Evolutionary conservation across 1,284 basidiomycete species (phyloP).

Genomic region (Coriolopsis trogii): DNA sequence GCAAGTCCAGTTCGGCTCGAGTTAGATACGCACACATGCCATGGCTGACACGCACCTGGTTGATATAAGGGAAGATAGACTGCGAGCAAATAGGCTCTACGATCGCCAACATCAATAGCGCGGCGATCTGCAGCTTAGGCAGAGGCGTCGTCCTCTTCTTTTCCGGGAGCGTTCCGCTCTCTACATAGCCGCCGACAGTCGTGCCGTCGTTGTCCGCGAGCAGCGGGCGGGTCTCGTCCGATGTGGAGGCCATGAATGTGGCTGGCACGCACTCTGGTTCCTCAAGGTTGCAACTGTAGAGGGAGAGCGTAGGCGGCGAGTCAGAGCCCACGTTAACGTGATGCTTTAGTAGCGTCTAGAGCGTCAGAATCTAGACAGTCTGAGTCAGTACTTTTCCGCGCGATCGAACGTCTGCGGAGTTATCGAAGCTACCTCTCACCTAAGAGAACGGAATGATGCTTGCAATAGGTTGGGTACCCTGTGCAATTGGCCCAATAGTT

Average conservation of each 20-base stretch:
- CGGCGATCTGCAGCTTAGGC: conserved; percentile 54
- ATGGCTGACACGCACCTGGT: conserved; percentile 43
- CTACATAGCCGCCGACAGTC: not conserved
- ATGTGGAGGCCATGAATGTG: not conserved
- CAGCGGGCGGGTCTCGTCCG: conserved; percentile 11
- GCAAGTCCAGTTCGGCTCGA: not conserved
- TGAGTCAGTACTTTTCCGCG: too few relatives aligned
- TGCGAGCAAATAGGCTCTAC: conserved; percentile 55
- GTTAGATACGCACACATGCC: not conserved
- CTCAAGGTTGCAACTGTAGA: too few relatives aligned
- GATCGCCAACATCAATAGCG: conserved; percentile 50
- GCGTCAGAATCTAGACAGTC: too few relatives aligned
- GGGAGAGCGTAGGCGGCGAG: not conserved
- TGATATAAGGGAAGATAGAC: conserved; percentile 64
- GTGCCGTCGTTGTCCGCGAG: not conserved
- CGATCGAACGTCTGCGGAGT: too few relatives aligned
- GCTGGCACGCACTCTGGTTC: too few relatives aligned
- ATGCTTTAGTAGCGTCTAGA: too few relatives aligned
- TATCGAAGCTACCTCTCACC: too few relatives aligned
- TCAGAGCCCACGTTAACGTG: too few relatives aligned
- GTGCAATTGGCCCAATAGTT: too few relatives aligned
- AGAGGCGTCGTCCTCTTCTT: conserved; percentile 44
- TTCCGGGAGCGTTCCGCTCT: not conserved
- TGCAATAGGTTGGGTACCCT: too few relatives aligned
- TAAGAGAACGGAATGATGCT: too few relatives aligned